Evolutionary conservation across 108 stramenopile genomes (phyloP).

Genomic region (Skeletonema menzelii): DNA sequence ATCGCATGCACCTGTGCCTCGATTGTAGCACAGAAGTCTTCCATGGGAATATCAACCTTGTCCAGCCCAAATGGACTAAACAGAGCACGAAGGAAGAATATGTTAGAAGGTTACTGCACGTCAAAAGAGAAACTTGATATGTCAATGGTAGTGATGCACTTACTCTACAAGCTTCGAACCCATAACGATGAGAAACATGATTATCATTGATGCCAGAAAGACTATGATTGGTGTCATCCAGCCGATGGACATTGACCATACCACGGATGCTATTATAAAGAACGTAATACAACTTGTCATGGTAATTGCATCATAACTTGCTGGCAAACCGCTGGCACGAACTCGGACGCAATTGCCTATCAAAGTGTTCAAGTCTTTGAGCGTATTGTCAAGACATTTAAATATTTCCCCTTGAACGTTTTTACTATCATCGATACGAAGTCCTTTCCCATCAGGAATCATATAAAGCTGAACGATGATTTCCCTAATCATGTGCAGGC

Average conservation of each 20-base stretch:
- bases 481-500: neutral
- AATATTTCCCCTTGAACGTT: neutral
- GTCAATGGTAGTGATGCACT: too few relatives aligned
- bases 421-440: neutral
- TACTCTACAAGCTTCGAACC: neutral
- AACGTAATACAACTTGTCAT: neutral
- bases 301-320: neutral
- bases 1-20: neutral
- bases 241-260: neutral
- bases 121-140: too few relatives aligned
- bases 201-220: neutral
- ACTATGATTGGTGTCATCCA: neutral
- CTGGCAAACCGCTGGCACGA: neutral
- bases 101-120: too few relatives aligned
- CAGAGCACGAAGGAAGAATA: too few relatives aligned
- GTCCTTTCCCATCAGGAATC: neutral
- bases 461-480: neutral
- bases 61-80: too few relatives aligned
- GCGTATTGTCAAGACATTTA: neutral
- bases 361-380: neutral
- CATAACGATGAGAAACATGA: neutral
- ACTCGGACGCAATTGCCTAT: neutral
- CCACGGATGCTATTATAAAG: neutral
- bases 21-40: neutral
- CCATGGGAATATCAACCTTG: neutral